Evolutionary conservation across 139 green algal species (phyloP).

Genomic region (Ostreobium quekettii): DNA sequence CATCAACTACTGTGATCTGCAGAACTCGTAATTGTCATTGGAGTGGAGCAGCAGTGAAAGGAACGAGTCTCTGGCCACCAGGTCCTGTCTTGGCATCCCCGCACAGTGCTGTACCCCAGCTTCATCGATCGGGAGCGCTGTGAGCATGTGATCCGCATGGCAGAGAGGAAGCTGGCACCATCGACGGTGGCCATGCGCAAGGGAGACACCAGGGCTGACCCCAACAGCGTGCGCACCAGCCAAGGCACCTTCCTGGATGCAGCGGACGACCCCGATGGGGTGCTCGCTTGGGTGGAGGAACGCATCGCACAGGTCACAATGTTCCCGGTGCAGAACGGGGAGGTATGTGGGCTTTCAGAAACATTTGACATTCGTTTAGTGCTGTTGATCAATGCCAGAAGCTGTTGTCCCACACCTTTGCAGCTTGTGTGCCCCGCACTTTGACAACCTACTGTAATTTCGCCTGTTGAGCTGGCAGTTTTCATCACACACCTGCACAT

Average conservation of each 20-base stretch:
- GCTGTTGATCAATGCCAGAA: too few species aligned
- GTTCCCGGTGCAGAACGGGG: slow-evolving; percentile 29
- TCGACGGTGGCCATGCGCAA: slow-evolving; percentile 33
- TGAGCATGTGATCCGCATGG: slow-evolving; percentile 35
- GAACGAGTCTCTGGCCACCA: too few species aligned
- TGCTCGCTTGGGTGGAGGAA: slow-evolving; percentile 42
- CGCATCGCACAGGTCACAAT: slow-evolving; percentile 34
- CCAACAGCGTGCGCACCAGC: slow-evolving; percentile 40
- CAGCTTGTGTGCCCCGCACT: too few species aligned
- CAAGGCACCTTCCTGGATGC: slow-evolving; percentile 37
- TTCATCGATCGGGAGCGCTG: slow-evolving; percentile 38
- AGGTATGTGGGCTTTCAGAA: slow-evolving; percentile 39
- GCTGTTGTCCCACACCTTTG: too few species aligned
- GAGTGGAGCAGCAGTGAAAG: too few species aligned
- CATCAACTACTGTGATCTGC: too few species aligned
- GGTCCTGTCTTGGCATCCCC: slow-evolving; percentile 33
- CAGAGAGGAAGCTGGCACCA: slow-evolving; percentile 28
- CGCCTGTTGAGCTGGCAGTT: too few species aligned
- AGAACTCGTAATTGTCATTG: too few species aligned
- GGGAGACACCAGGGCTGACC: slow-evolving; percentile 26
- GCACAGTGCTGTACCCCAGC: slow-evolving; percentile 41
- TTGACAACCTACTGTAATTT: too few species aligned
- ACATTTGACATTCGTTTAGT: too few species aligned
- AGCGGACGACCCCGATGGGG: slow-evolving; percentile 21
- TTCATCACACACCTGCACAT: too few species aligned